Base-by-base conservation (phyloP, 176 grass and related monocot species). In the Zea luxurians region DNA sequence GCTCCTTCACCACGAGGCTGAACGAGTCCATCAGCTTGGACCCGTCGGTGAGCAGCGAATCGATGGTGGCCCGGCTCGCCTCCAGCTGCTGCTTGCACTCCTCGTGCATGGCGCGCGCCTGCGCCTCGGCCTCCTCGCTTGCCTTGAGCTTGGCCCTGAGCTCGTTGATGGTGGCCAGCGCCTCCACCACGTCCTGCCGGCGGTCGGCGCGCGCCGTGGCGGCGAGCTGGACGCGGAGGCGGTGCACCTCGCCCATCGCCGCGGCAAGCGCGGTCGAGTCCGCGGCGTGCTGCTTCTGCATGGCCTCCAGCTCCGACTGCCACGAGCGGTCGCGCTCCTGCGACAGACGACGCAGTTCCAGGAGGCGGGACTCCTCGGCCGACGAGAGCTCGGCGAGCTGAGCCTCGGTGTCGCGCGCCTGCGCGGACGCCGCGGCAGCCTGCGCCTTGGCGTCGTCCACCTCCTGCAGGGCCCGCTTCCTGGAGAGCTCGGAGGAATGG, bases 1-100 rank as follows among this genome's bases (percentile, higher is more conserved):
- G 89, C 83, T 99, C 96, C 10, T 77, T 83, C 62, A 94, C 92
- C 38, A 99, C 86, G n/a, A 87, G 82, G 76, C 88, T 87, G 74
- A 99, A 99, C 36, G 96, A 99, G 38, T 99, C 96, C 96, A 99
- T 99, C 45, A 99, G 74, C 63, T 93, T 99, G 55, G 96, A 99
- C 10, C 96, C 92, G 44, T 95, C 96, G 6, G 89, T 85, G 53
- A 99, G 87, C 82, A 99, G 84, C 38, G 92, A 88, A 36, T 99
- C 92, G 42, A 96, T 91, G 7, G 89, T 99, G 37, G 45, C 86
- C 13, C 81, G 87, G 82, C 90, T 90, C 47, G 74, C 74, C 76
- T 91, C 96, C 59, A 99, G 74, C 70, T 99, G 92, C 66, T 81
- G 86, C 78, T 86, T 99, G 74, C 84, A 87, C 65, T 97, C 90